Conservation (phyloP, 768 basidiomycete species). For the Tulasnella sp. region DNA sequence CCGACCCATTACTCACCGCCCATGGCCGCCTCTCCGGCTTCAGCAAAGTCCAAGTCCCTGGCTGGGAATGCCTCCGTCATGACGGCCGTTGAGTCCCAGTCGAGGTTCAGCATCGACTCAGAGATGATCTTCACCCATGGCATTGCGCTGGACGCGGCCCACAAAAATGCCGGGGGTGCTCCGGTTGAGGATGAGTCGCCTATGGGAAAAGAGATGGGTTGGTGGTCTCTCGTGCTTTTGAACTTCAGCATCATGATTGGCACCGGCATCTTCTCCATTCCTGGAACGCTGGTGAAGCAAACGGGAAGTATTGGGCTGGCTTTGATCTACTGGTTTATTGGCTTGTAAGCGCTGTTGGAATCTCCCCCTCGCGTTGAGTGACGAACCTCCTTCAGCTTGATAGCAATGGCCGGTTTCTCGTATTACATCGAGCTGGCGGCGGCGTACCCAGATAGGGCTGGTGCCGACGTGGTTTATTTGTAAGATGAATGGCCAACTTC, state of each 20-base stretch:
- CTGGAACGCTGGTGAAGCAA: constrained; percentile 17
- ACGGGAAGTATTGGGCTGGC: constrained; percentile 18
- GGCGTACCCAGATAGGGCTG: constrained; percentile 20
- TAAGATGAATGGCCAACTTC: constrained; percentile 18
- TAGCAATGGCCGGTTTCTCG: constrained; percentile 19
- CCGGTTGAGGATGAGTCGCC: constrained; percentile 19
- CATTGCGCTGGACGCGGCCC: background rate
- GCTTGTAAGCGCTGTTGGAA: background rate
- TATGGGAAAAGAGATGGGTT: constrained; percentile 19
- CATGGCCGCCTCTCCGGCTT: background rate
- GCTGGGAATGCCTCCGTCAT: background rate
- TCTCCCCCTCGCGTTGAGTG: background rate
- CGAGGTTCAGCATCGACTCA: background rate
- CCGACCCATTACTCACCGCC: background rate
- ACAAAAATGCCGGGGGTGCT: constrained; percentile 19
- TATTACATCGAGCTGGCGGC: constrained; percentile 21
- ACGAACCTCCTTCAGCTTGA: background rate
- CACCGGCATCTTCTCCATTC: constrained; percentile 21
- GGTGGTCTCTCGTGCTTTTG: constrained; percentile 18
- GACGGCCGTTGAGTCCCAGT: background rate
- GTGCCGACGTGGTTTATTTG: constrained; percentile 22
- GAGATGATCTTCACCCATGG: background rate
- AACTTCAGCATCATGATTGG: constrained; percentile 22
- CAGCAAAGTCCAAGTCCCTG: background rate
- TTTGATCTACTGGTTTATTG: constrained; percentile 20